phyloP scores from a whole-genome alignment of 306 rosid genomes.

The Ziziphus jujuba region DNA sequence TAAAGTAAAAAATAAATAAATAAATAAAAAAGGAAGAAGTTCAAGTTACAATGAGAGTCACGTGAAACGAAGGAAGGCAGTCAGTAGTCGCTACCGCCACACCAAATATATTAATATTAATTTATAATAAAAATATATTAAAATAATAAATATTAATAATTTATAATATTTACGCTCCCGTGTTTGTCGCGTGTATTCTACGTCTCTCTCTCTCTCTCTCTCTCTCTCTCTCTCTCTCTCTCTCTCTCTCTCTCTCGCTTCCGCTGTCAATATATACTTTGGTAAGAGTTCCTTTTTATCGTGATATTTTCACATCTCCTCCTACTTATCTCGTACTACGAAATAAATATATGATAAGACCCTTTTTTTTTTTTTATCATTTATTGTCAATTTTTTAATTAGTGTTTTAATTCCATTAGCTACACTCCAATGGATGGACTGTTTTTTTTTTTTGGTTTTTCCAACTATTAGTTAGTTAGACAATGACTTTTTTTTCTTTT shows the following conservation, averaged over 20 bases:
- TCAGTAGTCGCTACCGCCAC: constrained; percentile 19
- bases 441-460: too few species aligned
- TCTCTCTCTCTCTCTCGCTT: too few species aligned
- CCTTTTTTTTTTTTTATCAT: too few species aligned
- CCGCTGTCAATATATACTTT: constrained; percentile 1
- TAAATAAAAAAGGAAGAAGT: not conserved
- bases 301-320: not conserved
- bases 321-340: not conserved
- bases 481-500: too few species aligned
- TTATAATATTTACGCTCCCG: too few species aligned
- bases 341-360: not conserved
- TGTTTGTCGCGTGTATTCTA: constrained; percentile 47
- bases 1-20: too few species aligned
- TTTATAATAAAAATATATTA: too few species aligned
- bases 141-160: not conserved
- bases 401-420: too few species aligned
- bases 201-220: constrained; percentile 10
- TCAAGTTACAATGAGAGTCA: constrained; percentile 31
- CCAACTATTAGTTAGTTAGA: too few species aligned
- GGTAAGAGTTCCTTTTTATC: not conserved
- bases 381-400: too few species aligned
- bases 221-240: too few species aligned
- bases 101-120: not conserved
- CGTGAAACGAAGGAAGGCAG: constrained; percentile 32
- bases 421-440: too few species aligned